Conservation (phyloP, 352 stramenopile genomes). For the Aphanomyces stellatus region DNA sequence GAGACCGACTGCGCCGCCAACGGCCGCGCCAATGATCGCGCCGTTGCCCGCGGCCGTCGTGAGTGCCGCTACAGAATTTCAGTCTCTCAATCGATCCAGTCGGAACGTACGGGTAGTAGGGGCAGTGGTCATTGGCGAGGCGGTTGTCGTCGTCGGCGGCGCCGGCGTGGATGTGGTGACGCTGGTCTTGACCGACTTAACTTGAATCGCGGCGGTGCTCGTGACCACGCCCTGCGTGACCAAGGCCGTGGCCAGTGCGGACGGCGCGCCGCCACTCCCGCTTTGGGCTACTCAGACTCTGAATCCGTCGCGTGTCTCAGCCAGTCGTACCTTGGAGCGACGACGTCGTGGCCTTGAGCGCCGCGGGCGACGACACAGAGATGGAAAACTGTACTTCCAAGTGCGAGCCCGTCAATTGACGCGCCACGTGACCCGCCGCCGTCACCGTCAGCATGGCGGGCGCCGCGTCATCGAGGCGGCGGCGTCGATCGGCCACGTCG, state of each 20-base stretch:
- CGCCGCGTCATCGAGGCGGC: neutral
- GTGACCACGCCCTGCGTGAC: neutral
- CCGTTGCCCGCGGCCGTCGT: too few relatives aligned
- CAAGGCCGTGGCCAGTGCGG: neutral
- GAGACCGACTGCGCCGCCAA: too few relatives aligned
- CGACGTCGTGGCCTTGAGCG: neutral
- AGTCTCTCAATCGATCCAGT: too few relatives aligned
- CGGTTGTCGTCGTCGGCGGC: too few relatives aligned
- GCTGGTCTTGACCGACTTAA: conserved; percentile 1
- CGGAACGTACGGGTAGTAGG: too few relatives aligned
- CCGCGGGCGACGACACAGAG: neutral
- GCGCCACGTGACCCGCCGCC: neutral
- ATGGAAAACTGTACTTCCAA: conserved; percentile 3
- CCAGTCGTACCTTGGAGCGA: neutral
- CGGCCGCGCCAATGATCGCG: too few relatives aligned
- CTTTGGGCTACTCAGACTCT: neutral
- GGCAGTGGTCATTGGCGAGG: too few relatives aligned
- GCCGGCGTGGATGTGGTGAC: too few relatives aligned
- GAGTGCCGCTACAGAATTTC: too few relatives aligned
- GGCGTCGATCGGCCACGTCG: neutral
- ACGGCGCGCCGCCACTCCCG: neutral
- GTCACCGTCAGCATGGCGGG: neutral
- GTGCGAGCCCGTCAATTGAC: too few relatives aligned
- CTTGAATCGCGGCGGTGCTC: neutral
- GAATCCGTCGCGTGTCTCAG: neutral